Evolutionary conservation across 2,329 filamentous ascomycete genomes (phyloP).

Genomic region (Colletotrichum sublineola): DNA sequence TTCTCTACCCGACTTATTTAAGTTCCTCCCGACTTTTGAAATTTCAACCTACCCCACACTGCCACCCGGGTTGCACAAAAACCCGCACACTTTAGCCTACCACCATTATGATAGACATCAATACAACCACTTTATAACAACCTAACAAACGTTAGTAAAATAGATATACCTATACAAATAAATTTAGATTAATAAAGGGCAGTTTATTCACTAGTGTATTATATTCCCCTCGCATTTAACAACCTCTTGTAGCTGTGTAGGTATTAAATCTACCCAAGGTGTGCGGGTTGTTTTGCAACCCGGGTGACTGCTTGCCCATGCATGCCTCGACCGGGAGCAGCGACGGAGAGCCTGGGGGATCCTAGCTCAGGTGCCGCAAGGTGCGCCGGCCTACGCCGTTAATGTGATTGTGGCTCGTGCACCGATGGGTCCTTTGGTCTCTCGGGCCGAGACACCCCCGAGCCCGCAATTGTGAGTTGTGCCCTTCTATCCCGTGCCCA

Average conservation of each 20-base stretch:
- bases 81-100: no score
- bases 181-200: no score
- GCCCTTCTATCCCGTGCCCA: slow-evolving; percentile 14
- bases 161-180: no score
- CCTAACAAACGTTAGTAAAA: no score
- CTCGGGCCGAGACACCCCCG: slow-evolving; percentile 38
- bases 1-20: background rate
- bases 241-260: no score
- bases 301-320: background rate
- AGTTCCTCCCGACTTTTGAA: background rate
- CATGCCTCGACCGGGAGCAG: background rate
- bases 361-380: slow-evolving; percentile 1
- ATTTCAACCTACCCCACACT: background rate
- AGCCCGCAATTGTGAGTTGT: slow-evolving; percentile 7
- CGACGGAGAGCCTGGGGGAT: slow-evolving; percentile 12
- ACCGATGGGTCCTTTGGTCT: background rate
- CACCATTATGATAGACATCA: no score
- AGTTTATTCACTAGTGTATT: no score
- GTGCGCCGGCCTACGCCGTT: slow-evolving; percentile 9
- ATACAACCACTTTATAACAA: no score
- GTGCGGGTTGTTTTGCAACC: no score
- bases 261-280: no score
- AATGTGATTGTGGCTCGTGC: background rate
- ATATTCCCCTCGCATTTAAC: no score
- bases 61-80: no score